Evolutionary conservation across 768 basidiomycete species (phyloP).

Genomic region (Amanita thiersii): DNA sequence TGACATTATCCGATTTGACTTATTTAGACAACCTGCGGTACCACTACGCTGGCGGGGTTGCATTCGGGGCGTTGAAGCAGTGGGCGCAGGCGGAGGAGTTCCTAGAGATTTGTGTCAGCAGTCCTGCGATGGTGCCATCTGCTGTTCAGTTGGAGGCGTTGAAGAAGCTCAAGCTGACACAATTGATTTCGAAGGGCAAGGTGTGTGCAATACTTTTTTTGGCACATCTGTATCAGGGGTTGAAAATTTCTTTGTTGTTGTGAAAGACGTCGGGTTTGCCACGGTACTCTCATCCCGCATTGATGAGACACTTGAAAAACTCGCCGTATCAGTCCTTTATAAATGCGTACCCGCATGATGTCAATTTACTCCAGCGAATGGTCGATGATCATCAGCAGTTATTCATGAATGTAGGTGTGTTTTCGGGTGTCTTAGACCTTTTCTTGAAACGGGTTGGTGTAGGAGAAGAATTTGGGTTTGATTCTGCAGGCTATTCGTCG

Average conservation of each 20-base stretch:
- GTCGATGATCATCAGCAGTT: slow-evolving; percentile 45
- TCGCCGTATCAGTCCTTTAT: slow-evolving; percentile 60
- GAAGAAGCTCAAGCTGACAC: slow-evolving; percentile 76
- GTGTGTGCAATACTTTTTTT: slow-evolving; percentile 23
- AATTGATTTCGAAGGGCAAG: slow-evolving; percentile 72
- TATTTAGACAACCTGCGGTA: slow-evolving; percentile 82
- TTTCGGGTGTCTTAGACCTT: background rate
- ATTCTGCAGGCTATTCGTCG: slow-evolving; percentile 56
- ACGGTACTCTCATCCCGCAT: slow-evolving; percentile 59
- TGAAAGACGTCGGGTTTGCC: slow-evolving; percentile 44
- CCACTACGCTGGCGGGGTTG: slow-evolving; percentile 77
- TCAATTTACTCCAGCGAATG: slow-evolving; percentile 33
- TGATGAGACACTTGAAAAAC: slow-evolving; percentile 56
- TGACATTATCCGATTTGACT: slow-evolving; percentile 47
- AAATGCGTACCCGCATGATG: slow-evolving; percentile 56
- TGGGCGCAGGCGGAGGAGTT: slow-evolving; percentile 69
- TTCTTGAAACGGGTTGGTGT: background rate
- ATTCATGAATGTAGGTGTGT: slow-evolving; percentile 42
- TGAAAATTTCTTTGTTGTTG: background rate
- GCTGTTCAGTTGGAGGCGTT: slow-evolving; percentile 80
- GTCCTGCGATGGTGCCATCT: slow-evolving; percentile 47
- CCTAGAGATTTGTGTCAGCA: slow-evolving; percentile 72
- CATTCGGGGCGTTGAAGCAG: slow-evolving; percentile 50
- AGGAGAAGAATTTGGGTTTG: slow-evolving; percentile 74
- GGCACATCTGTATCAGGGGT: background rate